These are phyloP conservation scores for Chlorella sp. DNA, from an alignment of 139 green algal genomes.

Conservation along the genomic window DNA sequence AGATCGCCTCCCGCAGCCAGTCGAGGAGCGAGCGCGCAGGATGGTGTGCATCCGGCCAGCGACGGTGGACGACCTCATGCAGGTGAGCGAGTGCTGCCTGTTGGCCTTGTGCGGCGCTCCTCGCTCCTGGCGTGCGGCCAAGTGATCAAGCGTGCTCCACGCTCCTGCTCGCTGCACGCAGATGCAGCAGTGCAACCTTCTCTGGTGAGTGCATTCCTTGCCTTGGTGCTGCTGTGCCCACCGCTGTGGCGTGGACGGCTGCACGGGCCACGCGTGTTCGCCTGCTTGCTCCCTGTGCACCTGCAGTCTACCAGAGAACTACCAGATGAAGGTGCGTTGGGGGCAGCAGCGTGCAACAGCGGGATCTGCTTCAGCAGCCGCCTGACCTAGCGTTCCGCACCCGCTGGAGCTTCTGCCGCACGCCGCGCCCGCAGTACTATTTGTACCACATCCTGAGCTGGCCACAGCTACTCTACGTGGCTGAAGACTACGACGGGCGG, in stretches of 20 bases:
- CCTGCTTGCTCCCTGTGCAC: neutral
- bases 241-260: neutral
- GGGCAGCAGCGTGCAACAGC: too few relatives aligned
- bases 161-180: conserved; percentile 3
- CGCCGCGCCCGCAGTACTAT: conserved; percentile 95
- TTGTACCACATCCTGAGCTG: conserved; percentile 98
- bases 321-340: conserved; percentile 93
- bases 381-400: too few relatives aligned
- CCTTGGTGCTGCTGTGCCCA: neutral
- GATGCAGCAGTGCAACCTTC: conserved; percentile 96
- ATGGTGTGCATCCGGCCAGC: conserved; percentile 73
- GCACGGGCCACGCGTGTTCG: neutral
- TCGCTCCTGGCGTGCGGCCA: too few relatives aligned
- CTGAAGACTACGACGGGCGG: conserved; percentile 91
- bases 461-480: conserved; percentile 96
- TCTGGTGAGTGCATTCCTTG: conserved; percentile 57
- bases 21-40: too few relatives aligned
- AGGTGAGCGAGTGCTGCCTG: neutral
- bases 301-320: conserved; percentile 94
- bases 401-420: too few relatives aligned
- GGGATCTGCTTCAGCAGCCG: too few relatives aligned
- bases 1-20: neutral
- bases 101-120: neutral
- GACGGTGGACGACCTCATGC: conserved; percentile 85
- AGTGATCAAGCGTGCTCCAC: too few relatives aligned